These are phyloP conservation scores for Aspergillus taichungensis DNA, from an alignment of 495 filamentous ascomycete species.

Conservation along the genomic window DNA sequence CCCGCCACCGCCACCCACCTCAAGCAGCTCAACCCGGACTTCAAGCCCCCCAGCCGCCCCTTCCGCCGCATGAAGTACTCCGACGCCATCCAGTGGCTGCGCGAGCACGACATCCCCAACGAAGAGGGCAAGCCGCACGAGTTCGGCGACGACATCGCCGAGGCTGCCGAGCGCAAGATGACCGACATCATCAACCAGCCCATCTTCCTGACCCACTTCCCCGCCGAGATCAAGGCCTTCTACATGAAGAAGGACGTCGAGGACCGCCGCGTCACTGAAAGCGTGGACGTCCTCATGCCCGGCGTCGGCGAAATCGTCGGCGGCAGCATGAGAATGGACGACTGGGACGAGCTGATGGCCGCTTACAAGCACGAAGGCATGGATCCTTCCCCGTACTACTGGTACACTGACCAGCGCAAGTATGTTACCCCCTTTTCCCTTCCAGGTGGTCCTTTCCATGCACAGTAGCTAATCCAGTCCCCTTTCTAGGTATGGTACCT, in stretches of 20 bases:
- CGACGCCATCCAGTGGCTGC: constrained; percentile 91
- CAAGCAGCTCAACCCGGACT: constrained; percentile 77
- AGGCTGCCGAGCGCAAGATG: constrained; percentile 95
- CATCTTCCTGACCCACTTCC: constrained; percentile 97
- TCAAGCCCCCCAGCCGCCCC: constrained; percentile 73
- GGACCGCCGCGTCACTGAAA: constrained; percentile 88
- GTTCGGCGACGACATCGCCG: constrained; percentile 97
- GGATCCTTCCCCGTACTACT: constrained; percentile 82
- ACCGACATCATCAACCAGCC: constrained; percentile 91
- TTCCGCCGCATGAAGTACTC: constrained; percentile 94
- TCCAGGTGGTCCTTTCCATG: not conserved
- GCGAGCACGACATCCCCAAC: constrained; percentile 79
- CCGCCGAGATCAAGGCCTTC: constrained; percentile 95
- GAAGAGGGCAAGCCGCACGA: constrained; percentile 82
- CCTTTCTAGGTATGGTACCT: constrained; percentile 70
- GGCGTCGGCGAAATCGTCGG: constrained; percentile 96
- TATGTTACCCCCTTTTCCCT: constrained; percentile 40
- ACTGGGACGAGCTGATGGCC: constrained; percentile 83
- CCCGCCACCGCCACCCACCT: constrained; percentile 59
- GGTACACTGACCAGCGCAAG: constrained; percentile 99
- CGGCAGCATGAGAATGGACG: constrained; percentile 91
- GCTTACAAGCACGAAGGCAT: constrained; percentile 86
- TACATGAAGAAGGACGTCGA: constrained; percentile 92
- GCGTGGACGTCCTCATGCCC: constrained; percentile 92
- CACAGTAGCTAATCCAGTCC: not conserved